phyloP scores from a whole-genome alignment of 2,329 filamentous ascomycete genomes.

The Phialemonium atrogriseum region DNA sequence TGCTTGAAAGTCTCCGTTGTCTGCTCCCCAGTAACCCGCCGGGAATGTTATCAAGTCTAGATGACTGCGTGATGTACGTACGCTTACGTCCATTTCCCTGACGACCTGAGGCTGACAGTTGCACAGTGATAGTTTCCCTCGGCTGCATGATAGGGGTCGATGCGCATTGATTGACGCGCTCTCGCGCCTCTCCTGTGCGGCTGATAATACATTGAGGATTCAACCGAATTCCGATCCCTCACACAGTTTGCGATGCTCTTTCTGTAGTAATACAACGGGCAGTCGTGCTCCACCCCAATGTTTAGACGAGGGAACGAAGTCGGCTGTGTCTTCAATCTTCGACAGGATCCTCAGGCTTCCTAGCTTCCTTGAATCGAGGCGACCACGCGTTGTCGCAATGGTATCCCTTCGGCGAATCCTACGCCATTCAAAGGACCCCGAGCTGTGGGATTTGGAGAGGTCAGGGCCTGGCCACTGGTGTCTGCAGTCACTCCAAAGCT shows the following conservation, averaged over 20 bases:
- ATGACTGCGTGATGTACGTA: no score
- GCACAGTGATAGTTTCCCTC: conserved; percentile 12
- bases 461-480: conserved; percentile 73
- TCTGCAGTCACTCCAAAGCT: conserved; percentile 72
- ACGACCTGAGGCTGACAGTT: no score
- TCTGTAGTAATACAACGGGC: not conserved
- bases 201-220: conserved; percentile 33
- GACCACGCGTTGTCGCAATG: conserved; percentile 62
- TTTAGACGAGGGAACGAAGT: conserved; percentile 20
- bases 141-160: conserved; percentile 12
- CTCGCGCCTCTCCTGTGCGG: conserved; percentile 48
- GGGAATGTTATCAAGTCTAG: no score
- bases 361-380: conserved; percentile 44
- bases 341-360: conserved; percentile 33
- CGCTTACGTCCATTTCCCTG: no score
- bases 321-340: conserved; percentile 35
- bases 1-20: no score
- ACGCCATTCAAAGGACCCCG: conserved; percentile 52
- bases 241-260: conserved; percentile 5
- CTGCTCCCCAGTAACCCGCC: no score
- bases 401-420: conserved; percentile 60
- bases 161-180: conserved; percentile 32
- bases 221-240: conserved; percentile 2
- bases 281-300: conserved; percentile 4
- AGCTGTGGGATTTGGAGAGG: conserved; percentile 57